phyloP scores from a whole-genome alignment of 805 yeast species.

The Metschnikowia orientalis region DNA sequence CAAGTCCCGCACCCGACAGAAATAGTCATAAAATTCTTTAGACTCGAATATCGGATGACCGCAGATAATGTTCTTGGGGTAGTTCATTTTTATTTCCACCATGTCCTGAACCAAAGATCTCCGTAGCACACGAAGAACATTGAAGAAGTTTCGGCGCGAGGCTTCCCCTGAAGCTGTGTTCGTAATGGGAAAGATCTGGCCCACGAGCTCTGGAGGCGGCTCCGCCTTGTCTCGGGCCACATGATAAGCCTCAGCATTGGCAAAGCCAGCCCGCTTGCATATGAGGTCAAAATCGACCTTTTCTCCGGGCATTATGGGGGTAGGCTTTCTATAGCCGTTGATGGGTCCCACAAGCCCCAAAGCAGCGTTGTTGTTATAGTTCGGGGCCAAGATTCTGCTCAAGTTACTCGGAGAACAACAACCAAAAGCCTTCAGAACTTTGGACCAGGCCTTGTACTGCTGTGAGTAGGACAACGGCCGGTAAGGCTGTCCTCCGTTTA shows the following conservation, averaged over 20 bases:
- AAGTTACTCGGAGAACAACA: slow-evolving; percentile 20
- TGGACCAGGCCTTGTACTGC: slow-evolving; percentile 25
- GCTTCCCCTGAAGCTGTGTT: slow-evolving; percentile 12
- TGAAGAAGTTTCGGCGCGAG: slow-evolving; percentile 15
- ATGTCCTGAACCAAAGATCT: slow-evolving; percentile 28
- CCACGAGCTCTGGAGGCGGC: slow-evolving; percentile 25
- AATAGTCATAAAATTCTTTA: slow-evolving; percentile 17
- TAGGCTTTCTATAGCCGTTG: not conserved
- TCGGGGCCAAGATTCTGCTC: slow-evolving; percentile 17
- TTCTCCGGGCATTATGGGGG: slow-evolving; percentile 6
- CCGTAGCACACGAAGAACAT: slow-evolving; percentile 16
- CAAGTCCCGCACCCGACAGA: slow-evolving; percentile 3
- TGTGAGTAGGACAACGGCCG: slow-evolving; percentile 23
- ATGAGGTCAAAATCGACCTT: slow-evolving; percentile 15
- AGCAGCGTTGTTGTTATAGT: slow-evolving; percentile 4
- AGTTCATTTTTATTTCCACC: slow-evolving; percentile 21
- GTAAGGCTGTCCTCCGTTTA: slow-evolving; percentile 25
- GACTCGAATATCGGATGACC: slow-evolving; percentile 24
- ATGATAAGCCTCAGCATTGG: slow-evolving; percentile 15
- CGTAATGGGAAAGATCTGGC: slow-evolving; percentile 28
- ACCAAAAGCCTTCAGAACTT: slow-evolving; percentile 19
- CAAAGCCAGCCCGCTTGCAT: slow-evolving; percentile 23
- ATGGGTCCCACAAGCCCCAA: slow-evolving; percentile 2
- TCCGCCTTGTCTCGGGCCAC: slow-evolving; percentile 19
- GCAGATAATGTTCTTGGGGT: slow-evolving; percentile 23